Evolutionary conservation across 768 basidiomycete genomes (phyloP), one percentile per base, ranked within the genome.

Genomic region (Boletellus emodensis): DNA sequence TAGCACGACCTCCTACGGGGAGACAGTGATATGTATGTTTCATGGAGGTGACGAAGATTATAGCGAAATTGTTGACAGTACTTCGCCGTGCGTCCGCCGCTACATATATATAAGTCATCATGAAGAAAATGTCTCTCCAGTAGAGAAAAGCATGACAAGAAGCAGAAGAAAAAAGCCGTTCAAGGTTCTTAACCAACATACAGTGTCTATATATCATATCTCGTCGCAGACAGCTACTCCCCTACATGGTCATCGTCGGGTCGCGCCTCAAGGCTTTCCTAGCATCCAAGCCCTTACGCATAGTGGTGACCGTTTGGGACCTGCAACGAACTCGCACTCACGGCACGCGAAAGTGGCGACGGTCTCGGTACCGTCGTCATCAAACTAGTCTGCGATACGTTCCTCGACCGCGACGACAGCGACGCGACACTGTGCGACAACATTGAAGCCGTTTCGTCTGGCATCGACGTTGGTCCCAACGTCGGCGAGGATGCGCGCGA

Each of bases 301-400:
- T 32, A 55, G 26, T 48, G 43, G 22, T 62, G 36, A 17, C 47
- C 60, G n/a, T 40, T 62, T 2, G 59, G 42, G 1, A 46, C 15
- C 20, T 60, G 55, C 48, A 63, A 41, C 40, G 52, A 40, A 6
- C 44, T 49, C 4, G 18, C 36, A 30, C 71, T 73, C 40, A 48
- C 63, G 15, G 67, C 62, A 53, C 77, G 72, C 57, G 68, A 70
- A 14, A 71, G 52, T 8, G 72, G 62, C 43, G 52, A 56, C 46
- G 70, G 72, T 45, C 83, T 74, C 38, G 84, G 74, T 30, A 74
- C 62, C n/a, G 70, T 72, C 34, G 80, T 73, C 36, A 87, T 73
- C 36, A 87, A 61, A 61, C 78, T 87, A 63, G 82, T 76, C 65
- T 82, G 79, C 4, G 85, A 87, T 8, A 75, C 73, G 55, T 86